Conservation (phyloP, 768 basidiomycete species). For the Antrodiella citrinella region DNA sequence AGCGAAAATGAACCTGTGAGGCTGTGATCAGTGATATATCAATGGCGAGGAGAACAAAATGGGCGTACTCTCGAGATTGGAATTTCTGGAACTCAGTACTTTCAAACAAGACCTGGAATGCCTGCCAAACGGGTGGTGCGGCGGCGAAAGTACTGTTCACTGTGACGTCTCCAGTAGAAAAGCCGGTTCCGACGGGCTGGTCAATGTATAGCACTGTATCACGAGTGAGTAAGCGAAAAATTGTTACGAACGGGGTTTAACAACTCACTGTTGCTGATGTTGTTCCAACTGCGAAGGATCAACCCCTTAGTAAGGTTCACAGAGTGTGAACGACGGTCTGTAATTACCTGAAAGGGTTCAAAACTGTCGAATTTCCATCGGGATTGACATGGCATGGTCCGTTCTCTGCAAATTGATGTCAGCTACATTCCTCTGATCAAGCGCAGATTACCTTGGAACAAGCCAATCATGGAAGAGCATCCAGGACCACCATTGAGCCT, state of each 20-base stretch:
- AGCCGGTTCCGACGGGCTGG: conserved; percentile 60
- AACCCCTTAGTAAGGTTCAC: not conserved
- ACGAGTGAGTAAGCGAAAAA: not conserved
- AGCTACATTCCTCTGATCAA: not conserved
- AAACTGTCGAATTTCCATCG: conserved; percentile 40
- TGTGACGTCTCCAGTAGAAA: conserved; percentile 48
- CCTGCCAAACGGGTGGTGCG: conserved; percentile 50
- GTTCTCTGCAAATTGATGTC: conserved; percentile 33
- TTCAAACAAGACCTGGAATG: conserved; percentile 57
- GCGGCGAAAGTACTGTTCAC: conserved; percentile 54
- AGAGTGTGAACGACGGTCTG: not conserved
- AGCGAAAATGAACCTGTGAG: conserved; percentile 47
- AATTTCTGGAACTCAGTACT: conserved; percentile 44
- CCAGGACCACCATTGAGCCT: conserved; percentile 30
- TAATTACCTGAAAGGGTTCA: conserved; percentile 53
- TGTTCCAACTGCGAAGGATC: conserved; percentile 48
- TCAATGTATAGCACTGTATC: conserved; percentile 61
- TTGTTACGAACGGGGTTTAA: not conserved
- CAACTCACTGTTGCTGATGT: conserved; percentile 50
- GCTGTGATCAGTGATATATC: too few species aligned
- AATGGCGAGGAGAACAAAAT: conserved; percentile 3
- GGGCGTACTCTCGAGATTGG: conserved; percentile 42
- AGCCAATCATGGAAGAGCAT: conserved; percentile 41
- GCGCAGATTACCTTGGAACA: conserved; percentile 45
- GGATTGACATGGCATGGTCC: conserved; percentile 56